Conservation (phyloP, 1,284 basidiomycete genomes). For the Leccinum glutinopallens region DNA sequence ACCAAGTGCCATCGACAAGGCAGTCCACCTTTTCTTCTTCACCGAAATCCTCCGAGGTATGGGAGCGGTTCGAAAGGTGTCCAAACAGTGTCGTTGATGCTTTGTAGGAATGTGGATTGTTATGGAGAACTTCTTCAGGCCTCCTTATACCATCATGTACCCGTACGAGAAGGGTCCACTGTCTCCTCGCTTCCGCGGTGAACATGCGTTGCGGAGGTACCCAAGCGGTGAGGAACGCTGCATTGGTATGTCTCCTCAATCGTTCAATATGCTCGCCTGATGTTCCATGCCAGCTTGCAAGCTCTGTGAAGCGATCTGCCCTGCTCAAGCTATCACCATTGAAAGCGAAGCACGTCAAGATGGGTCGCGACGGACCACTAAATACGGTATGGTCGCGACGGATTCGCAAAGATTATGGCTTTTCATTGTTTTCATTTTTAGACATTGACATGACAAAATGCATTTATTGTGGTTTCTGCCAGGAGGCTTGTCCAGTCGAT, state of each 20-base stretch:
- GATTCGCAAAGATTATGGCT: constrained; percentile 19
- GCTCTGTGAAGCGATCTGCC: constrained; percentile 99
- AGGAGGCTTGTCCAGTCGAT: constrained; percentile 99
- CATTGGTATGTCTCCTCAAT: constrained; percentile 68
- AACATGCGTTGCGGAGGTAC: constrained; percentile 98
- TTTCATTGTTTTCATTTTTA: constrained; percentile 34
- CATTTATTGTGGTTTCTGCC: constrained; percentile 98
- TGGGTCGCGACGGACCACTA: constrained; percentile 95
- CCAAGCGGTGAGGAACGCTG: constrained; percentile 99
- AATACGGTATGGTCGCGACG: constrained; percentile 69
- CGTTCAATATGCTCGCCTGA: constrained; percentile 15
- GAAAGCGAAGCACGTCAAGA: constrained; percentile 96
- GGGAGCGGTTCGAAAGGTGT: constrained; percentile 27
- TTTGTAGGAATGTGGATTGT: constrained; percentile 96
- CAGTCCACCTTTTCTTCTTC: constrained; percentile 96
- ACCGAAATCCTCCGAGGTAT: constrained; percentile 95
- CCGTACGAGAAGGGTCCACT: constrained; percentile 98
- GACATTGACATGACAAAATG: constrained; percentile 98
- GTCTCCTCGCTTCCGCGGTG: constrained; percentile 97
- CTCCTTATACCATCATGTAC: constrained; percentile 98
- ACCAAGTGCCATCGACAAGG: constrained; percentile 92
- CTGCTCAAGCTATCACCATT: constrained; percentile 99
- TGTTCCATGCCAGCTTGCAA: constrained; percentile 78
- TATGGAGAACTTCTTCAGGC: constrained; percentile 96
- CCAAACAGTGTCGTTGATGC: constrained; percentile 7